Evolutionary conservation across 2,329 filamentous ascomycete species (phyloP).

Genomic region (Knufia fluminis): DNA sequence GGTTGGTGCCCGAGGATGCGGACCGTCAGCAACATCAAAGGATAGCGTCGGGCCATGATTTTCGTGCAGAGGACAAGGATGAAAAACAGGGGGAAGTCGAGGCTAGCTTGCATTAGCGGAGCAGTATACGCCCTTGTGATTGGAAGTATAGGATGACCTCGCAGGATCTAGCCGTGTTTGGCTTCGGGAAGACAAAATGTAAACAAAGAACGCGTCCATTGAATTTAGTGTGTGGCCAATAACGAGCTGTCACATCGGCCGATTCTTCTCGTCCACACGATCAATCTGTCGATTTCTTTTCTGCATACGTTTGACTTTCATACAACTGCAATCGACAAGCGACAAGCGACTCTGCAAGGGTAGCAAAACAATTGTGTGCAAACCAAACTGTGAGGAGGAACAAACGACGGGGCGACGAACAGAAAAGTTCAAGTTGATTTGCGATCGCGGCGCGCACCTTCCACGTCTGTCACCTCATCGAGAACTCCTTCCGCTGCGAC

Average conservation of each 20-base stretch:
- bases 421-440: neutral
- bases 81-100: neutral
- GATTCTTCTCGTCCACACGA: neutral
- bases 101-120: neutral
- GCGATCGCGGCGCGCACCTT: neutral
- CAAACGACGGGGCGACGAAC: neutral
- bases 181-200: neutral
- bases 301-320: neutral
- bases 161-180: neutral
- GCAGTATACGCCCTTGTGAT: neutral
- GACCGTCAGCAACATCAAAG: neutral
- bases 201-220: constrained; percentile 1
- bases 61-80: neutral
- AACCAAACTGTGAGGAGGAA: neutral
- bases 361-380: neutral
- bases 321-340: neutral
- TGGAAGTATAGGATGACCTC: neutral
- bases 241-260: neutral
- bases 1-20: neutral
- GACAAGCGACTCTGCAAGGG: neutral
- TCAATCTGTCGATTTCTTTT: neutral
- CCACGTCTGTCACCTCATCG: neutral
- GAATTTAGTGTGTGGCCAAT: neutral
- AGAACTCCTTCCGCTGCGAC: neutral
- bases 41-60: neutral